Evolutionary conservation across 2,329 filamentous ascomycete species (phyloP).

Genomic region (Teratosphaeriaceae sp.): DNA sequence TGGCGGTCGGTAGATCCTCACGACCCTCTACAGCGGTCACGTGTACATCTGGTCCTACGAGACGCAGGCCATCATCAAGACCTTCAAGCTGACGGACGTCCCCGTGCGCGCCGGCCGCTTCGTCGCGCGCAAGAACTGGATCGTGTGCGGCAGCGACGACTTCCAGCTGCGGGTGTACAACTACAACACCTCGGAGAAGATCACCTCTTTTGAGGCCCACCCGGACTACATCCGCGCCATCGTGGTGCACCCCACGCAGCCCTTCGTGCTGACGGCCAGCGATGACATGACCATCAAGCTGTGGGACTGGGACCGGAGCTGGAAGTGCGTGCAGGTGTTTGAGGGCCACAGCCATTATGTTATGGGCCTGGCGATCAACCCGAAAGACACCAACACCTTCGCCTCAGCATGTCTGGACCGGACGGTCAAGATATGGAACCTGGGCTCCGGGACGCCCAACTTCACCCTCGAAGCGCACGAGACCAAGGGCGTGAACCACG

Average conservation of each 20-base stretch:
- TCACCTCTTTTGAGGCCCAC: conserved; percentile 93
- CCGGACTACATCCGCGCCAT: conserved; percentile 98
- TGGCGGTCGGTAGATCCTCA: conserved; percentile 61
- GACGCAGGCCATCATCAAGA: conserved; percentile 94
- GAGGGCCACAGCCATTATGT: conserved; percentile 96
- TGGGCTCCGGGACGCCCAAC: conserved; percentile 89
- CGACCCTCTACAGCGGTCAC: conserved; percentile 94
- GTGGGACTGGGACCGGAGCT: conserved; percentile 98
- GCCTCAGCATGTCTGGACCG: conserved; percentile 85
- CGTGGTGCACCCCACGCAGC: conserved; percentile 88
- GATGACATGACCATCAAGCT: conserved; percentile 99
- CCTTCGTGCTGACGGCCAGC: conserved; percentile 90
- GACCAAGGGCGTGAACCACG: conserved; percentile 95
- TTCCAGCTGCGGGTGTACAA: conserved; percentile 90
- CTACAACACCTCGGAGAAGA: conserved; percentile 99
- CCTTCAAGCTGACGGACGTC: conserved; percentile 97
- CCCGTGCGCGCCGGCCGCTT: conserved; percentile 95
- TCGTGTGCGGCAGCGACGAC: conserved; percentile 69
- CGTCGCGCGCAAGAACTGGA: conserved; percentile 96
- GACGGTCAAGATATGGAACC: conserved; percentile 96
- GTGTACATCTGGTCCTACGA: conserved; percentile 99
- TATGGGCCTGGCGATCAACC: conserved; percentile 95
- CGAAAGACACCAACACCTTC: conserved; percentile 68
- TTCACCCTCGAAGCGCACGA: conserved; percentile 97
- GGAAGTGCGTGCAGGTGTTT: conserved; percentile 96